phyloP scores from a whole-genome alignment of 768 basidiomycete species.

The Lactifluus hygrophoroides region DNA sequence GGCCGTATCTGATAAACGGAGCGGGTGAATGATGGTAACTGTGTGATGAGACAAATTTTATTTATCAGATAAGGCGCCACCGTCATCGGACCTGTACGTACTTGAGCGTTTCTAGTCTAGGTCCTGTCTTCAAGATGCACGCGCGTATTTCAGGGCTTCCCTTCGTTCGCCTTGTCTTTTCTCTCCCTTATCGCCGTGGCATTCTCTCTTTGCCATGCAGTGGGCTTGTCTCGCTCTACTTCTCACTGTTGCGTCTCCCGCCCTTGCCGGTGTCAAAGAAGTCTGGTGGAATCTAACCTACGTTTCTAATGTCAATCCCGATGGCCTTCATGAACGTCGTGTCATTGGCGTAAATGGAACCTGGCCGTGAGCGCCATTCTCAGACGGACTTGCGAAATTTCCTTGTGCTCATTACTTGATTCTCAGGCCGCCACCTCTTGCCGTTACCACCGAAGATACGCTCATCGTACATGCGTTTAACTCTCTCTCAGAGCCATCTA shows the following conservation, averaged over 20 bases:
- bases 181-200: background rate
- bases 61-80: background rate
- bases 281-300: conserved; percentile 91
- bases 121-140: too few species aligned
- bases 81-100: background rate
- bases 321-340: conserved; percentile 65
- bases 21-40: too few species aligned
- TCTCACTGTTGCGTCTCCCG: conserved; percentile 31
- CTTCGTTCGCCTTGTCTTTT: conserved; percentile 3
- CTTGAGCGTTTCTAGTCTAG: too few species aligned
- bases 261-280: conserved; percentile 60
- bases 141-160: background rate
- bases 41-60: background rate
- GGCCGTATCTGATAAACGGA: background rate
- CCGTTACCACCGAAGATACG: conserved; percentile 61
- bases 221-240: conserved; percentile 22
- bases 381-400: background rate
- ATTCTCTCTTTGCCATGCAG: conserved; percentile 7
- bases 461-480: conserved; percentile 74
- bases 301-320: conserved; percentile 70
- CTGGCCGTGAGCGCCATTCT: conserved; percentile 74
- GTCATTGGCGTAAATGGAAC: conserved; percentile 86
- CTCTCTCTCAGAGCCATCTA: conserved; percentile 53
- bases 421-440: conserved; percentile 70
- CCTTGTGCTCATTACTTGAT: background rate